These are phyloP conservation scores for Gracilaria vermiculophylla DNA, from an alignment of 23 red algal genomes.

Conservation along the genomic window DNA sequence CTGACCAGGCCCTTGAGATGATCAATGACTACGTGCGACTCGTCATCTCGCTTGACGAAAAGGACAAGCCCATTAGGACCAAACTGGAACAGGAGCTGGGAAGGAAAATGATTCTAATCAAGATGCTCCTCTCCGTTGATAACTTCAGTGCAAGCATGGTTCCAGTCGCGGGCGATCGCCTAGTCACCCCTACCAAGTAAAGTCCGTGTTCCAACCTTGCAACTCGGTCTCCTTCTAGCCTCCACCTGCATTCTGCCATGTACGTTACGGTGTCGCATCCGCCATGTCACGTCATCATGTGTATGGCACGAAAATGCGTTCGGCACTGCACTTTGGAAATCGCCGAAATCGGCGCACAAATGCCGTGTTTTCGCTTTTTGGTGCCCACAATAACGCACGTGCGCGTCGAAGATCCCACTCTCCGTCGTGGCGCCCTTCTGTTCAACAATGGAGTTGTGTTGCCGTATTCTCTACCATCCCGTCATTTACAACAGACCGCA, in stretches of 20 bases:
- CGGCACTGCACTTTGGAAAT: too few species aligned
- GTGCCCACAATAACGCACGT: background rate
- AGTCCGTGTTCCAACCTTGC: background rate
- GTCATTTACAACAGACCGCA: background rate
- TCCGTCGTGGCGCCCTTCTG: background rate
- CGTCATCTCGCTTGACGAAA: background rate
- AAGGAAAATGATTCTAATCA: slow-evolving; percentile 43
- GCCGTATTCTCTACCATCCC: background rate
- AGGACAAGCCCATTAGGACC: background rate
- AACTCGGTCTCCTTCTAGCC: too few species aligned
- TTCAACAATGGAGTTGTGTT: background rate
- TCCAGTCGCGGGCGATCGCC: slow-evolving; percentile 29
- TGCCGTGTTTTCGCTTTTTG: background rate
- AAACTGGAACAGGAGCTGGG: slow-evolving; percentile 32
- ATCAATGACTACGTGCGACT: slow-evolving; percentile 28
- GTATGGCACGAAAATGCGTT: too few species aligned
- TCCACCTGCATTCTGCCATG: too few species aligned
- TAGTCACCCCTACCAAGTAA: slow-evolving; percentile 18
- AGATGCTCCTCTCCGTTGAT: slow-evolving; percentile 39
- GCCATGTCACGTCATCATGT: too few species aligned
- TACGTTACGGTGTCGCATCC: too few species aligned
- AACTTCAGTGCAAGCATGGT: slow-evolving; percentile 33
- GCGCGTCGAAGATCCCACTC: background rate
- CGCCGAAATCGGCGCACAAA: background rate
- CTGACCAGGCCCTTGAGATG: slow-evolving; percentile 6